Evolutionary conservation across 2,329 filamentous ascomycete species (phyloP).

Genomic region (Cladophialophora immunda): DNA sequence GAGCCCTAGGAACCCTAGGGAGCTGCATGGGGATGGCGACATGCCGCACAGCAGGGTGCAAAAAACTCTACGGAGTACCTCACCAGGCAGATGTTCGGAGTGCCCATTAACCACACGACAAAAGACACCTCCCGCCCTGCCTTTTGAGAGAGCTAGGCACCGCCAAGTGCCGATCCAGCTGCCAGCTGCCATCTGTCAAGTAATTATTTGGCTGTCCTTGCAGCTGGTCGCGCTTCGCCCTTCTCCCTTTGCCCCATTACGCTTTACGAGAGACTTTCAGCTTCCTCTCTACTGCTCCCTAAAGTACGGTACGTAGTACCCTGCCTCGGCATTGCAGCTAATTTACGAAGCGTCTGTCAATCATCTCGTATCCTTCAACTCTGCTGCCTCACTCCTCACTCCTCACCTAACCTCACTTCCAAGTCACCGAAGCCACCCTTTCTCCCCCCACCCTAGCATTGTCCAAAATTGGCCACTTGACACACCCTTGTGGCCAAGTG

Average conservation of each 20-base stretch:
- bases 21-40: conserved; percentile 16
- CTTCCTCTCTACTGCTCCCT: not conserved
- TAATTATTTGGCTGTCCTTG: conserved; percentile 17
- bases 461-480: conserved; percentile 14
- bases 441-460: conserved; percentile 2
- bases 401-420: not conserved
- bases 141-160: too few relatives aligned
- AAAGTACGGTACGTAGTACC: conserved; percentile 4
- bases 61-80: not conserved
- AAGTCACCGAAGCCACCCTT: not conserved
- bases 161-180: conserved; percentile 7
- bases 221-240: conserved; percentile 7
- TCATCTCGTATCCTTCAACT: conserved; percentile 4
- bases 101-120: not conserved
- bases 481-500: conserved; percentile 17
- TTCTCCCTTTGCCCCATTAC: conserved; percentile 15
- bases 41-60: conserved; percentile 6
- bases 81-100: not conserved
- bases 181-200: conserved; percentile 19
- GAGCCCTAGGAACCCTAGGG: not conserved
- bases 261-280: conserved; percentile 3
- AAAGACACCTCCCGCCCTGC: not conserved
- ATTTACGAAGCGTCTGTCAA: conserved; percentile 3
- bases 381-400: not conserved
- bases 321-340: not conserved